Conservation (phyloP, 495 filamentous ascomycete genomes). For the Penicillium diatomitis region DNA sequence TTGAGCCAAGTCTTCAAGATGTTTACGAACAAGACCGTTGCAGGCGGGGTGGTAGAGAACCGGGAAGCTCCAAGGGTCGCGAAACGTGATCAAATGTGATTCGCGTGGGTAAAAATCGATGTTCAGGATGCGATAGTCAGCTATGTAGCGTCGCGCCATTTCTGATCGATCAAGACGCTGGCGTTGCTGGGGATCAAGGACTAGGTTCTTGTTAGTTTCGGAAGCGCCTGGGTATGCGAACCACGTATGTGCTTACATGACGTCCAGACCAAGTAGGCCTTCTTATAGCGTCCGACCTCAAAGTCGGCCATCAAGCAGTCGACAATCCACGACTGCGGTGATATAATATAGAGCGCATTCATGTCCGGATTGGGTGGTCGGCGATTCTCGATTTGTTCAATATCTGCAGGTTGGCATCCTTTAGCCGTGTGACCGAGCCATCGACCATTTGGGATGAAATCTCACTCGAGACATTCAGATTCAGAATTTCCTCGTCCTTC, state of each 20-base stretch:
- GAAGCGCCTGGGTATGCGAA: neutral
- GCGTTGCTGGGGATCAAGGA: constrained; percentile 45
- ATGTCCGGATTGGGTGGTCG: constrained; percentile 72
- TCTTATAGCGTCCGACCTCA: constrained; percentile 67
- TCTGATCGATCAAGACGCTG: constrained; percentile 47
- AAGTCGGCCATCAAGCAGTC: constrained; percentile 92
- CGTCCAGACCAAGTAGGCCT: constrained; percentile 75
- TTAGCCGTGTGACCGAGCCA: constrained; percentile 20
- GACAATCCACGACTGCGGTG: constrained; percentile 74
- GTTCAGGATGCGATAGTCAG: constrained; percentile 61
- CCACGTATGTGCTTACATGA: constrained; percentile 43
- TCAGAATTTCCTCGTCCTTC: constrained; percentile 91
- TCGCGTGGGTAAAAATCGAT: constrained; percentile 86
- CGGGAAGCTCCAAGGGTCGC: constrained; percentile 91
- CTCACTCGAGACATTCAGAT: constrained; percentile 89
- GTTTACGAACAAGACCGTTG: constrained; percentile 67
- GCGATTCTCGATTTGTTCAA: constrained; percentile 82
- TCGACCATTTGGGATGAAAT: neutral
- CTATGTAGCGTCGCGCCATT: constrained; percentile 63
- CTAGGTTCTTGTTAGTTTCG: constrained; percentile 22
- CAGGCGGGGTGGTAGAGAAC: constrained; percentile 85
- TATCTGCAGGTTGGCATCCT: constrained; percentile 47
- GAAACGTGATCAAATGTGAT: constrained; percentile 82
- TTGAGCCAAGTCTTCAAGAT: constrained; percentile 74
- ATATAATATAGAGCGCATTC: constrained; percentile 89